Base-by-base conservation (phyloP, 148 eudicot genomes). In the Linanthus parryae region DNA sequence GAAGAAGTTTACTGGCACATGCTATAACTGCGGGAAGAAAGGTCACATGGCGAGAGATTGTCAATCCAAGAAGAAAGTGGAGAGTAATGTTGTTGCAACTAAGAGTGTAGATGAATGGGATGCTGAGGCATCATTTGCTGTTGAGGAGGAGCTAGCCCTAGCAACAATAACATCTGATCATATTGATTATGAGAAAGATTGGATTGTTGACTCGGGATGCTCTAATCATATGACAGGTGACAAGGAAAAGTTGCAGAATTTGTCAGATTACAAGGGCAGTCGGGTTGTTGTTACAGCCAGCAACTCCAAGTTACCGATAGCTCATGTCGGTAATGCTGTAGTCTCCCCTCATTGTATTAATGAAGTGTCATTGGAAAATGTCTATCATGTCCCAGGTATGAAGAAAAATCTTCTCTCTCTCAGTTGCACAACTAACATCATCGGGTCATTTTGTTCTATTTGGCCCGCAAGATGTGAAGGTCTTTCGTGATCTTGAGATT, bases 331-430 rank as follows among this genome's bases (percentile, higher is more conserved):
- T 20, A 44, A 21, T 7, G 10, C 26, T 8, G 13, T 44, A 5
- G 8, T 44, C 13, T 17, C 27, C 7, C 48, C 48, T 8, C 48
- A 21, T 2, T 44, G 9, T 25, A 27, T n/a, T 23, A 47, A 6
- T 8, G 2, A 25, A 18, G 17, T 47, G 5, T 16, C 5, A 5
- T 14, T 47, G 1, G 4, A 47, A 8, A 8, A 44, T 21, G 48
- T 44, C 13, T n/a, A 42, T 4, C 48, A 44, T 44, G 48, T 44
- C 1, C 33, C 17, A 3, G 52, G 52, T 2, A 27, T 47, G 33
- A 47, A 47, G 28, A 45, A 45, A 22, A 45, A 45, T 45, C 28
- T 45, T 45, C 28, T 45, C n/a, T n/a, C n/a, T n/a, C 13, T 45
- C 28, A 11, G 50, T 24, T 4, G n/a, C n/a, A 45, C 28, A 45